Base-by-base conservation (phyloP, 176 grass and related monocot genomes). In the Avena atlantica region DNA sequence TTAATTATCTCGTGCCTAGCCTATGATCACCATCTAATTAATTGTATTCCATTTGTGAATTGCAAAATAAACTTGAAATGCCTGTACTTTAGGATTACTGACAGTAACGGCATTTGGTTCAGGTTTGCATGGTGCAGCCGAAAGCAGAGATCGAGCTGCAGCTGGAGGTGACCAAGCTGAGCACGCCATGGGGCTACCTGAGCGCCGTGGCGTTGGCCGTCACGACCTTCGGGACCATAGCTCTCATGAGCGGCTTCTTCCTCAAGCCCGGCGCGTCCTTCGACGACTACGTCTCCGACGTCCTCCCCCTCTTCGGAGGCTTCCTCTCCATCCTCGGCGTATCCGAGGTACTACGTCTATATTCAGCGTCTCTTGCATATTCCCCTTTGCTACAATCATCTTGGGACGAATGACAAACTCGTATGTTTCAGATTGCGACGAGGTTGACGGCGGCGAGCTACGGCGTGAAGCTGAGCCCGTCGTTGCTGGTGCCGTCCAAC, bases 131-230 rank as follows among this genome's bases (percentile, higher is more conserved):
- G 90, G 96, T 98, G 2, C 96, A 98, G 91, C 96, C 93, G 25
- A 98, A 98, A 84, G 88, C 86, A 27, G 93, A 98, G 93, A 98
- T 98, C 76, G 90, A 98, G 48, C 93, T 98, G 65, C 93, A 96
- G 88, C 88, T 98, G 15, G 96, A 98, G 75, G 34, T 86, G 20
- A 88, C 93, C 60, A 98, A 62, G 56, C 81, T 98, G 88, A 96
- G 96, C 83, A 98, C 93, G 48, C 82, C 90, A 37, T 95, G 88
- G 90, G 96, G 96, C 40, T 98, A 96, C 56, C 82, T 93, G 20
- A 91, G 93, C 76, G 92, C 93, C 63, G 69, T 91, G 34, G 82
- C 76, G 51, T 4, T 98, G 71, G 90, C 91, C 2, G 92, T 98
- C 29, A 93, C 96, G 10, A 98, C 96, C 14, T 94, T 98, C 82